Evolutionary conservation across 805 yeast genomes (phyloP).

Genomic region (Kluyveromyces aestuarii): DNA sequence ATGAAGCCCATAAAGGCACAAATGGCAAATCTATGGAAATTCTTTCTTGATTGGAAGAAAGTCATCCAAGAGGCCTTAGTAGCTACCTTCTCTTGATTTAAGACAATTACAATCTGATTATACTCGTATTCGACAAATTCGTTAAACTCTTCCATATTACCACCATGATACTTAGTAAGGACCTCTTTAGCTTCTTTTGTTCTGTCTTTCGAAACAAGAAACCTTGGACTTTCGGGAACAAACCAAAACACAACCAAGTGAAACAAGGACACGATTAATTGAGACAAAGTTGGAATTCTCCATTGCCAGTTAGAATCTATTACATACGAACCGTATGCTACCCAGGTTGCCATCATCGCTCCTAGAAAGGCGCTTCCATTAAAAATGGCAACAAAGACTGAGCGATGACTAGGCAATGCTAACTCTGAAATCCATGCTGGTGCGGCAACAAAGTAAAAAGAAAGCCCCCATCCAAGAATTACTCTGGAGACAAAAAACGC

Average conservation of each 20-base stretch:
- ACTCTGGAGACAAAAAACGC: constrained; percentile 37
- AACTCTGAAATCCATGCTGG: constrained; percentile 45
- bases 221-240: constrained; percentile 50
- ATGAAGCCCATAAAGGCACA: constrained; percentile 28
- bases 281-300: constrained; percentile 48
- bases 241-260: constrained; percentile 36
- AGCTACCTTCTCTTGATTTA: constrained; percentile 33
- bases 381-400: constrained; percentile 35
- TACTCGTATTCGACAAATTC: constrained; percentile 29
- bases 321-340: constrained; percentile 37
- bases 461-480: constrained; percentile 39
- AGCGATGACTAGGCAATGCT: constrained; percentile 39
- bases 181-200: constrained; percentile 35
- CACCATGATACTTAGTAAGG: constrained; percentile 34
- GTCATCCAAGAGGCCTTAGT: constrained; percentile 29
- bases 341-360: constrained; percentile 45
- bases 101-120: constrained; percentile 32
- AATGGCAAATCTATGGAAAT: constrained; percentile 33
- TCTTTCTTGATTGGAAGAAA: constrained; percentile 31
- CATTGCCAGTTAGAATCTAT: constrained; percentile 33
- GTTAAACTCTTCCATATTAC: constrained; percentile 30
- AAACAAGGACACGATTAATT: constrained; percentile 38
- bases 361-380: constrained; percentile 47
- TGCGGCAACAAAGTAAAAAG: constrained; percentile 34
- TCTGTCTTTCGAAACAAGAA: constrained; percentile 32